These are phyloP conservation scores for Aureobasidium sp. DNA, from an alignment of 2,329 filamentous ascomycete genomes.

Conservation along the genomic window DNA sequence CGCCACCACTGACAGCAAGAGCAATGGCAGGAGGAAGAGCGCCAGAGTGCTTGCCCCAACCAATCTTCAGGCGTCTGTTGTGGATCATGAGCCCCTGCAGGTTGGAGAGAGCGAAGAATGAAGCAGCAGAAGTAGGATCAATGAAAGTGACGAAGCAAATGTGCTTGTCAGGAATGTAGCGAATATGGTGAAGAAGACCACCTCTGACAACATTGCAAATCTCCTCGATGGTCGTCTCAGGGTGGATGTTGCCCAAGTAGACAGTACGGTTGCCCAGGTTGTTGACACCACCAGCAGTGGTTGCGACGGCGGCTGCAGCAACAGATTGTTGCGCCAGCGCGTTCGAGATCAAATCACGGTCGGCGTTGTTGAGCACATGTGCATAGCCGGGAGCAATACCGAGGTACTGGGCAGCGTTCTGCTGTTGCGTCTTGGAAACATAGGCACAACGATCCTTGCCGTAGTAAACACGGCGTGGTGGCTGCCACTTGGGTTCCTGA, in stretches of 20 bases:
- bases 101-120: slow-evolving; percentile 96
- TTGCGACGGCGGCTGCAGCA: slow-evolving; percentile 91
- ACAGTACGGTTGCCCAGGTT: slow-evolving; percentile 97
- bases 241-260: slow-evolving; percentile 97
- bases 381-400: slow-evolving; percentile 95
- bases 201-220: slow-evolving; percentile 98
- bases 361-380: slow-evolving; percentile 90
- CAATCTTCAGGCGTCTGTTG: slow-evolving; percentile 94
- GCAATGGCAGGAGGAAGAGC: slow-evolving; percentile 93
- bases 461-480: slow-evolving; percentile 92
- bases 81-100: slow-evolving; percentile 98
- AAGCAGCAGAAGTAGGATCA: slow-evolving; percentile 92
- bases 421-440: slow-evolving; percentile 98
- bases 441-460: slow-evolving; percentile 98
- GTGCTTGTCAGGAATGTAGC: slow-evolving; percentile 99
- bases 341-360: slow-evolving; percentile 93
- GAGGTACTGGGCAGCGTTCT: slow-evolving; percentile 96
- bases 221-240: slow-evolving; percentile 97
- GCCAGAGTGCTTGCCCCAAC: slow-evolving; percentile 98
- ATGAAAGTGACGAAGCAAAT: slow-evolving; percentile 99
- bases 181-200: slow-evolving; percentile 92
- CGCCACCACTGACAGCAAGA: slow-evolving; percentile 88
- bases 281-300: slow-evolving; percentile 91
- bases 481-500: slow-evolving; percentile 94
- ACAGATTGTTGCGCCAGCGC: slow-evolving; percentile 96